phyloP scores from a whole-genome alignment of 257 asterid species.

The Nicotiana tomentosiformis region DNA sequence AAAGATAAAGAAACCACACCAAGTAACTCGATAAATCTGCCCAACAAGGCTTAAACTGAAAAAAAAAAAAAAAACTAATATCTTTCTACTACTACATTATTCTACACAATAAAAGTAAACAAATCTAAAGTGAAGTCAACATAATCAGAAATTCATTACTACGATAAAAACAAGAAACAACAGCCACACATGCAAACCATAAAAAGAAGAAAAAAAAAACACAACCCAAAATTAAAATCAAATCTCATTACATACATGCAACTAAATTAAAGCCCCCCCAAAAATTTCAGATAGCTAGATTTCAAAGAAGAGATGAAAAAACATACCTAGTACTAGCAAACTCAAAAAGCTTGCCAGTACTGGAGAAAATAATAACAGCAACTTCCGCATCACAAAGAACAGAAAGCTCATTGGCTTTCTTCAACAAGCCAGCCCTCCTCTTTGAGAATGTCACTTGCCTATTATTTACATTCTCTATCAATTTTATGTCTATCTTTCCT shows the following conservation, averaged over 20 bases:
- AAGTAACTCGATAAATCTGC: too few relatives aligned
- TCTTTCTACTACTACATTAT: neutral
- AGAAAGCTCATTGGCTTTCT: slow-evolving; percentile 74
- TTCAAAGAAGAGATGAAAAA: neutral
- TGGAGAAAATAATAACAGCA: slow-evolving; percentile 68
- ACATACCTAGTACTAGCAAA: slow-evolving; percentile 50
- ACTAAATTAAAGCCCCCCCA: neutral
- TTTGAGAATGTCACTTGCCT: slow-evolving; percentile 79
- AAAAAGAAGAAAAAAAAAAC: neutral
- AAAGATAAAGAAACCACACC: too few relatives aligned
- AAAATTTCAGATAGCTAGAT: too few relatives aligned
- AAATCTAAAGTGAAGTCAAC: neutral
- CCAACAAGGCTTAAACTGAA: too few relatives aligned
- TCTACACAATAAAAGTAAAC: neutral
- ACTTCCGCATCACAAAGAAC: slow-evolving; percentile 77
- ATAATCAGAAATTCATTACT: neutral
- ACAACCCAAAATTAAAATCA: neutral
- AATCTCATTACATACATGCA: neutral
- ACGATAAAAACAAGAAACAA: slow-evolving; percentile 7
- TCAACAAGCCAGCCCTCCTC: slow-evolving; percentile 59
- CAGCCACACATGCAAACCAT: neutral
- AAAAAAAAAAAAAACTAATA: neutral
- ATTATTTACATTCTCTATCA: slow-evolving; percentile 70
- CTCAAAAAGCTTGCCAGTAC: slow-evolving; percentile 65
- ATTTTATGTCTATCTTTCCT: slow-evolving; percentile 73